Evolutionary conservation across 169 alveolate species (phyloP), one percentile per base, ranked within the genome.

Genomic region (Toxoplasma gondii): DNA sequence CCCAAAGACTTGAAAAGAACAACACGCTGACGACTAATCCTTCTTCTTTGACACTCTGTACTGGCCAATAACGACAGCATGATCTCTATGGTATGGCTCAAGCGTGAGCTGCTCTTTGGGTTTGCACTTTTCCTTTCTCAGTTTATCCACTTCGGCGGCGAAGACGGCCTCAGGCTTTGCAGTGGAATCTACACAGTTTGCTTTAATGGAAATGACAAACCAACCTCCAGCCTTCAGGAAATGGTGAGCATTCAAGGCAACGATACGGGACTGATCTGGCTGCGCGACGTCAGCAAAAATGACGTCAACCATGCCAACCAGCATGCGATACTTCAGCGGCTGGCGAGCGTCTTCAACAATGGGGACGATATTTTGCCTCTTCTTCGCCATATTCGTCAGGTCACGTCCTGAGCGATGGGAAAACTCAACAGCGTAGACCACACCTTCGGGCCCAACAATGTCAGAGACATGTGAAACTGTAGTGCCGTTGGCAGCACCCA

Each of bases 261-360:
- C 98, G 95, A 99, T 99, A 91, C 99, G 98, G 67, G 99, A 99
- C 96, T 99, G 99, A 96, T 99, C 99, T 9, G 99, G 99, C 97
- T 99, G 99, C 27, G 99, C 99, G 49, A 99, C 99, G 96, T 99
- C 99, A 43, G 99, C 99, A 96, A 99, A 99, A 84, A 99, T 98
- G 91, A 98, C 99, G 94, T 99, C 99, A 53, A 99, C 99, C 99
- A 98, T 99, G 84, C 99, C 99, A 17, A 99, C 99, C 49, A 99
- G 98, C 99, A 99, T 98, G 97, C 99, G 88, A 95, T 99, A 99
- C 95, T 98, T 98, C 95, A 97, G 98, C 53, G 99, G 99, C 93
- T 99, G 99, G 92, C 99, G 98, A 34, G 99, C 99, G 95, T 99
- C 99, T 96, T 99, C 99, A 45, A 99, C 99, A 38, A 99, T 99